phyloP scores from a whole-genome alignment of 2,329 filamentous ascomycete species.

The Thyridium curvatum region DNA sequence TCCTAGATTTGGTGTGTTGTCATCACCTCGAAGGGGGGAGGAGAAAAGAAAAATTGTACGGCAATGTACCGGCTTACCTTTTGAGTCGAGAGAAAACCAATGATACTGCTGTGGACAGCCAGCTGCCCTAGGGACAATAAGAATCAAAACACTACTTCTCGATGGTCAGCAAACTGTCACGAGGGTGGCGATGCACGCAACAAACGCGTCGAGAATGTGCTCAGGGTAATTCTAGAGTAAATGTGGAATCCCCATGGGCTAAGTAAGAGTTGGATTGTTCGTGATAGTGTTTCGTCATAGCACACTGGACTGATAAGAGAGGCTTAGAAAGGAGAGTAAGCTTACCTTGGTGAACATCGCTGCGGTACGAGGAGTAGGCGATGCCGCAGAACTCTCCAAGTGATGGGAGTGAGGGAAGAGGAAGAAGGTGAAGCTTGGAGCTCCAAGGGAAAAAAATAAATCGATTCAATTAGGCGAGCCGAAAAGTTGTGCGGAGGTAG shows the following conservation, averaged over 20 bases:
- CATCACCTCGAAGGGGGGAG: conserved; percentile 42
- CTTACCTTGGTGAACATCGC: conserved; percentile 18
- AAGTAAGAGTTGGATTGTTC: conserved; percentile 62
- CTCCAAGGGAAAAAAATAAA: conserved; percentile 1
- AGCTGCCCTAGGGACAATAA: conserved; percentile 1
- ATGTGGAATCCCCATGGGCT: conserved; percentile 45
- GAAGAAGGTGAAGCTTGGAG: conserved; percentile 11
- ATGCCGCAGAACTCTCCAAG: neutral
- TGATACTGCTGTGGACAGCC: neutral
- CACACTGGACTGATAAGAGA: conserved; percentile 13
- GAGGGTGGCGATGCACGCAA: conserved; percentile 1
- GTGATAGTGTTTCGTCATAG: conserved; percentile 37
- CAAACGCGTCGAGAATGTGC: conserved; percentile 23
- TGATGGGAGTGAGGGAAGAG: conserved; percentile 6
- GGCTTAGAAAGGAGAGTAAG: conserved; percentile 2
- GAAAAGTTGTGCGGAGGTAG: conserved; percentile 11
- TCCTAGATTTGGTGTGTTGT: conserved; percentile 55
- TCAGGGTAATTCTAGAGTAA: conserved; percentile 52
- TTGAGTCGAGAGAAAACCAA: conserved; percentile 17
- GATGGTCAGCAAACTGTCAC: conserved; percentile 12
- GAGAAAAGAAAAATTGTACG: conserved; percentile 3
- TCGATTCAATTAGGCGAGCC: neutral
- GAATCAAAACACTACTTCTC: conserved; percentile 4
- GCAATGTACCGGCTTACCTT: conserved; percentile 36
- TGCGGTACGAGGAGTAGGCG: no score